Evolutionary conservation across 2,329 filamentous ascomycete species (phyloP).

Genomic region (Hypoxylon sp.): DNA sequence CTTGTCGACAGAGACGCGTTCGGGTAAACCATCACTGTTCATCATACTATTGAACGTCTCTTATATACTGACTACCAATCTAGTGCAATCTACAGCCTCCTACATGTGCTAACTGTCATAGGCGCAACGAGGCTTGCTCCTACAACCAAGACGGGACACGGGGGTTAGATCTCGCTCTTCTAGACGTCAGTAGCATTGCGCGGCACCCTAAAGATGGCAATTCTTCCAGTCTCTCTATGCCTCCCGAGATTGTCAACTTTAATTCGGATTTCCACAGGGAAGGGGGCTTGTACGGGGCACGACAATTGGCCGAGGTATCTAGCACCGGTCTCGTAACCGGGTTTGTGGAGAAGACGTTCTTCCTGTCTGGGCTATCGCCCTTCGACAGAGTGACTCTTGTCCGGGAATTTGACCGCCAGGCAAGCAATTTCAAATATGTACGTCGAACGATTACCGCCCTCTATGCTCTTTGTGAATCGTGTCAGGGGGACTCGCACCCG

Average conservation of each 20-base stretch:
- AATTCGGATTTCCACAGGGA: not conserved
- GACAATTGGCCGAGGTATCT: not conserved
- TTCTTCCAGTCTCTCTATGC: not conserved
- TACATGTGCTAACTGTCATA: conserved; percentile 44
- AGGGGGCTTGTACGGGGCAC: not conserved
- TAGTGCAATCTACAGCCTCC: conserved; percentile 48
- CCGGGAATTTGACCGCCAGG: conserved; percentile 29
- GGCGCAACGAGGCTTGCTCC: conserved; percentile 46
- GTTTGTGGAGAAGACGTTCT: conserved; percentile 38
- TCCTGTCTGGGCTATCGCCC: conserved; percentile 28
- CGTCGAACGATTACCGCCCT: conserved; percentile 42
- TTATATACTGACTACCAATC: not conserved
- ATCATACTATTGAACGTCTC: not conserved
- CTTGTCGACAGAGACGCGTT: conserved; percentile 25
- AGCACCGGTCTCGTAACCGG: conserved; percentile 13
- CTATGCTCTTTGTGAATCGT: conserved; percentile 39
- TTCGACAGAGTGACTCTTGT: conserved; percentile 15
- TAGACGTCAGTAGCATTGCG: not conserved
- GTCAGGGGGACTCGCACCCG: conserved; percentile 20
- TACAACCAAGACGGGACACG: conserved; percentile 26
- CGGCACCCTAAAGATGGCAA: not conserved
- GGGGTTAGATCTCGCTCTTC: not conserved
- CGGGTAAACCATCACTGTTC: conserved; percentile 25
- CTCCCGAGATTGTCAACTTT: not conserved
- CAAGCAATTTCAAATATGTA: conserved; percentile 38